Base-by-base conservation (phyloP, 1,284 basidiomycete genomes). In the Butyriboletus appendiculatus region DNA sequence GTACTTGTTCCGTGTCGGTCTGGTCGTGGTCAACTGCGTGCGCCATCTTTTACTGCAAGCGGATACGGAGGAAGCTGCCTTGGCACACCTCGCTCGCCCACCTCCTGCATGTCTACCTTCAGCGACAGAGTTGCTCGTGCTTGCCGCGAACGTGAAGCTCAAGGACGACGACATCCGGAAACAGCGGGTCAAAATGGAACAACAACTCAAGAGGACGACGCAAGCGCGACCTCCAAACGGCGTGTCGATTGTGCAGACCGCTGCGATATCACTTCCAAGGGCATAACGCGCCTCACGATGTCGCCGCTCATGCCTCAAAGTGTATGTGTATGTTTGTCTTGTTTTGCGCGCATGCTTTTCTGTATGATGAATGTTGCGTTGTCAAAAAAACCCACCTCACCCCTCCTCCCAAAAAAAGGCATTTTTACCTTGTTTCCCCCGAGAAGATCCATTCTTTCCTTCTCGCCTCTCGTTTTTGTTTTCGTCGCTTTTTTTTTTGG, bases 91-190 rank as follows among this genome's bases (percentile, higher is more conserved):
- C 35, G 72, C 69, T 33, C 82, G 70, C 34, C 88, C 82, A 2
- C 81, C 85, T 22, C 63, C 77, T 1, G 68, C 75, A 14, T 74
- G 75, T 53, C 75, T 89, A 0, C 85, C 86, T 0, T 72, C 81
- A 0, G 75, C 75, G 3, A 78, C 85, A 0, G 88, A 80, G 1
- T 80, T 94, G 59, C 70, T 94, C 34, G 75, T 81, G 16, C 77
- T 86, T 9, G 81, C 83, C 0, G 73, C 81, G 20, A 77, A 81
- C 5, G 76, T 88, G 62, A 92, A 89, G 69, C 70, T 94, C 52
- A 92, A 89, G 66, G 92, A 94, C 59, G 91, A 93, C 54, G 90
- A 92, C 58, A 63, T 94, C 30, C 78, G 84, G 28, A 93, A 92
- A 67, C 83, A 88, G 62, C 80, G 89, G 3, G 67, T 79, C 38